Conservation (phyloP, 164 flowering plant species). For the Akebia trifoliata region DNA sequence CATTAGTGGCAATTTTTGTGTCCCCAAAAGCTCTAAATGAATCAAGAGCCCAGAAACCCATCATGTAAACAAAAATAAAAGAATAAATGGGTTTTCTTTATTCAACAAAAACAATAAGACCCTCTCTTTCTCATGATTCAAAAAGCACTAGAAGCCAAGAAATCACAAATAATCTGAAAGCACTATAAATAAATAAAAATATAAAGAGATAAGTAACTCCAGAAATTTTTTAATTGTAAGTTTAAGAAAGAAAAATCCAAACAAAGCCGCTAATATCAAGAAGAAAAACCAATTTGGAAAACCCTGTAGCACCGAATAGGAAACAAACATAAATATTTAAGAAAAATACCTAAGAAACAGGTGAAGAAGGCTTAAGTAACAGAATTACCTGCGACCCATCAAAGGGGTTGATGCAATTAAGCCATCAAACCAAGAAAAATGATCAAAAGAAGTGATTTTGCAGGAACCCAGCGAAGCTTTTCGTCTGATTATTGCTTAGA, state of each 20-base stretch:
- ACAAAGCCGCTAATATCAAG: not conserved
- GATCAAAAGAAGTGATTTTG: conserved; percentile 6
- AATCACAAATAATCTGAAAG: not conserved
- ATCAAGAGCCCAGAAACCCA: not conserved
- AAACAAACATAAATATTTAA: not conserved
- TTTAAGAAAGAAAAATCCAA: not conserved
- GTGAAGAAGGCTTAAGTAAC: not conserved
- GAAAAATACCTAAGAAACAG: not conserved
- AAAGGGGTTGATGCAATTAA: not conserved
- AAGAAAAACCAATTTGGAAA: not conserved
- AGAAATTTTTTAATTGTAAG: too few relatives aligned
- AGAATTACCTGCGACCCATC: conserved; percentile 14
- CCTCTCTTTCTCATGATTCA: not conserved
- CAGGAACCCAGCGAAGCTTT: not conserved
- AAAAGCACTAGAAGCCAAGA: not conserved
- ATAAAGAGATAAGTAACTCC: not conserved
- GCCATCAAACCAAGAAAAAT: conserved; percentile 6
- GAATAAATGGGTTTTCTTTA: conserved; percentile 1
- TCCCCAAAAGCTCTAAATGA: too few relatives aligned
- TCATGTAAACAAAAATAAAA: too few relatives aligned
- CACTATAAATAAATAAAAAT: not conserved
- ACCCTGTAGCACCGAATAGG: too few relatives aligned
- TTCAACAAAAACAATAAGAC: not conserved
- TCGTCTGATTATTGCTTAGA: too few relatives aligned
- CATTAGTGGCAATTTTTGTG: too few relatives aligned